Conservation (phyloP, 177 flowering plant genomes). For the Telopea speciosissima region DNA sequence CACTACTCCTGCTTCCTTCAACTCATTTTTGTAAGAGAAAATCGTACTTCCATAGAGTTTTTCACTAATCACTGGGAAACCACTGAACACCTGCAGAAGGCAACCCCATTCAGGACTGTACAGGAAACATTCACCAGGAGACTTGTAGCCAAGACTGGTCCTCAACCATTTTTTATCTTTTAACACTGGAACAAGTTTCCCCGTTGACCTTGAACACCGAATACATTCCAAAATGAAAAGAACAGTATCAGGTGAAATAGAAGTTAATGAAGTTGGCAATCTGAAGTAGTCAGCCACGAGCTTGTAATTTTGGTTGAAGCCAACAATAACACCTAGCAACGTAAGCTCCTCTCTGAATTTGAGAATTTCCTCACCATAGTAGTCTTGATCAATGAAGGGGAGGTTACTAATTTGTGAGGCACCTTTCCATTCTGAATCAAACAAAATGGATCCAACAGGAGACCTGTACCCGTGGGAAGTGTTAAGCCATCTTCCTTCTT, state of each 20-base stretch:
- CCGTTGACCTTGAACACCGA: constrained; percentile 11
- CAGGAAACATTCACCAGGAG: constrained; percentile 42
- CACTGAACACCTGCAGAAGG: constrained; percentile 36
- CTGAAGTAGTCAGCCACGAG: constrained; percentile 34
- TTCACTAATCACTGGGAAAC: constrained; percentile 38
- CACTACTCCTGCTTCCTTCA: constrained; percentile 39
- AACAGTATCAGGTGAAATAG: constrained; percentile 25
- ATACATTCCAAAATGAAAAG: constrained; percentile 39
- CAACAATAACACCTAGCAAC: constrained; percentile 49
- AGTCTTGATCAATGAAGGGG: constrained; percentile 45
- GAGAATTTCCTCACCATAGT: constrained; percentile 44
- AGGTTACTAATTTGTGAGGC: constrained; percentile 43
- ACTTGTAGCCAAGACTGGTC: constrained; percentile 39
- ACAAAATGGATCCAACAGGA: constrained; percentile 46
- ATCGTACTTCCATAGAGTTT: constrained; percentile 33
- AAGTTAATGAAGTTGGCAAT: constrained; percentile 15
- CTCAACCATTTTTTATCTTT: constrained; percentile 28
- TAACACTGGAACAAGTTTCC: constrained; percentile 21
- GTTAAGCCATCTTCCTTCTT: constrained; percentile 38
- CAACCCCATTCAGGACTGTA: constrained; percentile 48
- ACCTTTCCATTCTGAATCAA: constrained; percentile 35
- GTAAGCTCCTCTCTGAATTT: constrained; percentile 39
- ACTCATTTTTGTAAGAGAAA: constrained; percentile 22
- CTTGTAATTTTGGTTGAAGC: constrained; percentile 28
- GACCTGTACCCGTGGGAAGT: constrained; percentile 41